These are phyloP conservation scores for Paramecium sonneborni DNA, from an alignment of 73 alveolate species.

Conservation along the genomic window DNA sequence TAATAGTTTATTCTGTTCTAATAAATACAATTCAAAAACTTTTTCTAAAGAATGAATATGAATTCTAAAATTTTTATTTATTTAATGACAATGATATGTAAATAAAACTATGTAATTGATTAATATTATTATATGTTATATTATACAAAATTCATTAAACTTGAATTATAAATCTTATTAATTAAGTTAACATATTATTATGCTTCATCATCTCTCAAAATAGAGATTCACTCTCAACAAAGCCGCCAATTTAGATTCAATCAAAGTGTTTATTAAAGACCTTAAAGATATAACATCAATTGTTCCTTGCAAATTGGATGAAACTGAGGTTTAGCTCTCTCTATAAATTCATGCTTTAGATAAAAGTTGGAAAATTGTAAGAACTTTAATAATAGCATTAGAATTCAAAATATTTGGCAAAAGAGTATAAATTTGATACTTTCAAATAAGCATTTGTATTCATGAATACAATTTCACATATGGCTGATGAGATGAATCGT, in stretches of 20 bases:
- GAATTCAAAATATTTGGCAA: neutral
- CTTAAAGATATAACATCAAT: neutral
- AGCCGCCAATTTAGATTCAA: neutral
- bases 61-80: too few relatives aligned
- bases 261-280: neutral
- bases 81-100: neutral
- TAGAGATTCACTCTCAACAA: neutral
- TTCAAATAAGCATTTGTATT: neutral
- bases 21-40: too few relatives aligned
- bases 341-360: neutral
- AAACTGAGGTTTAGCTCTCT: neutral
- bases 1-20: neutral
- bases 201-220: neutral
- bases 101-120: neutral
- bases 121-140: neutral
- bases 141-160: neutral
- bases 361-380: neutral
- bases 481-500: slow-evolving; percentile 28
- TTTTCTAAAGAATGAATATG: too few relatives aligned
- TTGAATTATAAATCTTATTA: neutral
- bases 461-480: neutral
- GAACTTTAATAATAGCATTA: neutral
- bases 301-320: neutral
- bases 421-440: neutral
- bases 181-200: neutral